phyloP scores from a whole-genome alignment of 257 asterid genomes.

The Rubia yunnanensis region DNA sequence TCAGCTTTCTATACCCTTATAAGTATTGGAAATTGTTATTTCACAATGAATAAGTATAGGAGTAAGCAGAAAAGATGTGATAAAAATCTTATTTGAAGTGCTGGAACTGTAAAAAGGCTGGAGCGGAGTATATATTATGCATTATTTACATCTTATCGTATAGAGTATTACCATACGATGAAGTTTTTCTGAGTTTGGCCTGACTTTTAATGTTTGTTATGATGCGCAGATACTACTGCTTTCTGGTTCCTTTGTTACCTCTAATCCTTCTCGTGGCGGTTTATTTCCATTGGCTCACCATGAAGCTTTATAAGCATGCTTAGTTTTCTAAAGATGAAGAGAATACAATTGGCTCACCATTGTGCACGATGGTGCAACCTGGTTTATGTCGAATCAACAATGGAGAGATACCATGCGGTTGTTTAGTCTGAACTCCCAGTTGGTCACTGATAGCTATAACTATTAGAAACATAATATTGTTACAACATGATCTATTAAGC shows the following conservation, averaged over 20 bases:
- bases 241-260: conserved; percentile 61
- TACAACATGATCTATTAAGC: too few relatives aligned
- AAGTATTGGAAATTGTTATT: too few relatives aligned
- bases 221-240: conserved; percentile 59
- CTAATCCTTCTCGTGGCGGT: conserved; percentile 51
- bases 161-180: background rate
- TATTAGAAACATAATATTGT: too few relatives aligned
- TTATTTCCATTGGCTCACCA: conserved; percentile 70
- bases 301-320: conserved; percentile 83
- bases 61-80: background rate
- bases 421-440: background rate
- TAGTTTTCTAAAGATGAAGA: conserved; percentile 10
- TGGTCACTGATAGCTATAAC: background rate
- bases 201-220: background rate
- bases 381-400: background rate
- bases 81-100: background rate
- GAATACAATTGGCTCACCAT: background rate
- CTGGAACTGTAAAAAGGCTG: too few relatives aligned
- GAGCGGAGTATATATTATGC: background rate
- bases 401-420: too few relatives aligned
- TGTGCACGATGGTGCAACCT: background rate
- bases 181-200: background rate
- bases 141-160: background rate
- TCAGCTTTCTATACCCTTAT: too few relatives aligned
- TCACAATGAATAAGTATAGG: too few relatives aligned